Base-by-base conservation (phyloP, 2,329 filamentous ascomycete genomes). In the Teratosphaeria nubilosa region DNA sequence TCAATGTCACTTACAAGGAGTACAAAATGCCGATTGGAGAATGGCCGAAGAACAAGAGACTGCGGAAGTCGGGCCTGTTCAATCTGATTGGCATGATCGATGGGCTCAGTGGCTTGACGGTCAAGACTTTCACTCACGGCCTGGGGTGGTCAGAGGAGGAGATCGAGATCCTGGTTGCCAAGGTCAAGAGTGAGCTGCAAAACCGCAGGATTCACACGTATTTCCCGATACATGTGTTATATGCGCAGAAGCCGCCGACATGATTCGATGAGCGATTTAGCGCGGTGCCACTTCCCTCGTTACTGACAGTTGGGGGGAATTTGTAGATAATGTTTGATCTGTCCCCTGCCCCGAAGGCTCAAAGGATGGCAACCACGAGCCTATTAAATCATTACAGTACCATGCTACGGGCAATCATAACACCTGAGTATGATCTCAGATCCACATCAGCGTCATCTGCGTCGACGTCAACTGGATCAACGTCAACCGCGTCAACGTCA, bases 1-100 rank as follows among this genome's bases (percentile, higher is more conserved):
- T 67, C 30, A 69, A 71, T 37, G 66, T 72, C 9, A 58, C 62
- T 9, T 61, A 67, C 32, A 62, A 61, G 24, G 59, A 64, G 11
- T 65, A 66, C 58, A 69, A 69, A 52, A 64, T 72, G 48, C 67
- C 67, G 3, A 63, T 69, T 13, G 67, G 67, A 16, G 60, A 62
- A 5, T 69, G 66, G 67, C 63, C 67, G 7, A 65, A 65, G 54
- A 63, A 68, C 51, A 62, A 64, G 50, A 57, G 59, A 20, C 53
- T 69, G n/a, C 62, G 65, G 45, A 60, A 68, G 50, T 62, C 64
- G 0, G 68, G 68, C 3, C 16, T 67, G 16, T 59, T 66, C n/a
- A 62, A 65, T 31, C 53, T 68, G 48, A 57, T 68, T 20, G 65
- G 65, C 2, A 53, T 68, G 31, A 53, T 65, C 9, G 65, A 69